phyloP scores from a whole-genome alignment of 495 filamentous ascomycete genomes.

The Hypoxylon subgilvum region DNA sequence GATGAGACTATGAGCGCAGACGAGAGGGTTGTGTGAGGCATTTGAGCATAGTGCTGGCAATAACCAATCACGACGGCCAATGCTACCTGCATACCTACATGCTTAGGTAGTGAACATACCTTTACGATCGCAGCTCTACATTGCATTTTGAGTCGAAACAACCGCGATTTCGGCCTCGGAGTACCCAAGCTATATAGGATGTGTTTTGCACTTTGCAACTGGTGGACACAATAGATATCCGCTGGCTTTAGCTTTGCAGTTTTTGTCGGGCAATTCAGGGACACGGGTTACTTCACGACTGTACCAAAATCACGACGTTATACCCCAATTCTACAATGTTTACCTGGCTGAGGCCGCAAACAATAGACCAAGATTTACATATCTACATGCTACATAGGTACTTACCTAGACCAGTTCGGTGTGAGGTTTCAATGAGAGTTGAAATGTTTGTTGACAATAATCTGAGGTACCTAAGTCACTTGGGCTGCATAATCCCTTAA shows the following conservation, averaged over 20 bases:
- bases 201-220: conserved; percentile 12
- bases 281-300: conserved; percentile 10
- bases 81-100: no score
- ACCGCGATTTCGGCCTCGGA: neutral
- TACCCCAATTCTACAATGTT: conserved; percentile 3
- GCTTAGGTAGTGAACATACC: neutral
- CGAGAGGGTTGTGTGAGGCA: conserved; percentile 36
- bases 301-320: conserved; percentile 19
- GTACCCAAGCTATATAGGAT: conserved; percentile 1
- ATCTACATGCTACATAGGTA: no score
- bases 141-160: neutral
- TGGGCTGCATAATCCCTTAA: no score
- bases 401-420: no score
- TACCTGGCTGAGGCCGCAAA: no score
- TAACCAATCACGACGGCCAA: neutral
- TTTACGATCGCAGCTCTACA: neutral
- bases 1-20: conserved; percentile 48
- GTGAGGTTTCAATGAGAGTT: no score
- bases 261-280: neutral
- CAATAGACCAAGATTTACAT: no score
- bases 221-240: conserved; percentile 6
- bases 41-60: neutral
- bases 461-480: no score
- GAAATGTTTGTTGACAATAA: no score
- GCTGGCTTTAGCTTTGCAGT: conserved; percentile 10